Base-by-base conservation (phyloP, 176 grass and related monocot genomes). In the Puccinellia tenuiflora region DNA sequence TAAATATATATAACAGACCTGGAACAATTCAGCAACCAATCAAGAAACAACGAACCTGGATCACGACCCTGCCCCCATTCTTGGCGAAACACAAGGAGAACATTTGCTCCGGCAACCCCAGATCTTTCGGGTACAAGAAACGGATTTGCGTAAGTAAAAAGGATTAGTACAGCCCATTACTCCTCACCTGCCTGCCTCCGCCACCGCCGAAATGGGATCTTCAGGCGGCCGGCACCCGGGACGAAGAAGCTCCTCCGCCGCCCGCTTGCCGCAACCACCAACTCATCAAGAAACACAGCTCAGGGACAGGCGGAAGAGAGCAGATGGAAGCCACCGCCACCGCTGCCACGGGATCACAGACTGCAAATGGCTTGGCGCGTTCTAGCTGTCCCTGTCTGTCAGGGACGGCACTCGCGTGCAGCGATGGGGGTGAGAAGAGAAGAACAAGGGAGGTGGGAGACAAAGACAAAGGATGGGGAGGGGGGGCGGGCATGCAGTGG, bases 111-210 rank as follows among this genome's bases (percentile, higher is more conserved):
- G n/a, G 59, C 68, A 78, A 16, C 62, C 62, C 52, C 68, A 66
- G 90, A 83, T 89, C 79, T 88, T 88, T 70, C 3, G n/a, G 31
- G 9, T 28, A 35, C 72, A 51, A 22, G 48, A 75, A 85, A 76
- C 31, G 60, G 71, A 24, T 89, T 60, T 12, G 61, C 31, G 38
- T 61, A 17, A 34, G 88, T 31, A 80, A 70, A 38, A 7, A 50
- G 35, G 79, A 89, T 78, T 74, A 83, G 43, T 2, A 75, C 18
- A 35, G 42, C 20, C 39, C 34, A 38, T 64, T 50, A 38, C 80
- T 33, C 68, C 30, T 73, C 47, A 47, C 28, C 25, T 6, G 30
- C 34, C 83, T 78, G 66, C 47, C 73, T 37, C 46, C 12, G n/a
- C n/a, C n/a, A n/a, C n/a, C n/a, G n/a, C n/a, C 8, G 20, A 28